These are phyloP conservation scores for Heimioporus sp. DNA, from an alignment of 768 basidiomycete species.

Conservation along the genomic window DNA sequence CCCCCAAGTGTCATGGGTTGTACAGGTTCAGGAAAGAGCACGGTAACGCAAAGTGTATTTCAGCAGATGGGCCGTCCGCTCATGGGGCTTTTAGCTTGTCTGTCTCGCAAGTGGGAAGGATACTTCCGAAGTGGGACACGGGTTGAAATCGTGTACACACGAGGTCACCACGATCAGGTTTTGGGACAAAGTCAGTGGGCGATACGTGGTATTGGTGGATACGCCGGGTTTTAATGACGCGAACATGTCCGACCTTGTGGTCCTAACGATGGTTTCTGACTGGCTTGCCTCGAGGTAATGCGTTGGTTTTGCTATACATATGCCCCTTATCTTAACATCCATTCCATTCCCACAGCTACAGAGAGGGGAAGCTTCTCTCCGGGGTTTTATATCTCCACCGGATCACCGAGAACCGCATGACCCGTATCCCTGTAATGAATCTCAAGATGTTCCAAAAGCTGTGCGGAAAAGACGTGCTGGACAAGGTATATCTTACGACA, in stretches of 20 bases:
- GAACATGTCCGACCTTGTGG: constrained; percentile 8
- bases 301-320: not conserved
- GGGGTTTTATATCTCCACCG: constrained; percentile 40
- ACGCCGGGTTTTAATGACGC: constrained; percentile 25
- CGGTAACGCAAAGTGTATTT: not conserved
- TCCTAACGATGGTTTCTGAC: constrained; percentile 12
- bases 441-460: constrained; percentile 31
- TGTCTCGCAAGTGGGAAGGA: not conserved
- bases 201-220: constrained; percentile 20
- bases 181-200: not conserved
- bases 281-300: constrained; percentile 15
- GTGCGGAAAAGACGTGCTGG: constrained; percentile 27
- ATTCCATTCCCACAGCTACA: constrained; percentile 2
- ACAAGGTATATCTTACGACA: constrained; percentile 34
- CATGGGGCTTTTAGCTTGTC: constrained; percentile 8
- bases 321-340: not conserved
- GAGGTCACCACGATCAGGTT: constrained; percentile 6
- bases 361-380: constrained; percentile 16
- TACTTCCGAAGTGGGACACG: constrained; percentile 1
- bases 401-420: constrained; percentile 38
- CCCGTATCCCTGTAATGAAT: constrained; percentile 32
- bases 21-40: constrained; percentile 14
- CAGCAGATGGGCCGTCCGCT: not conserved
- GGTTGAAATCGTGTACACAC: constrained; percentile 8
- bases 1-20: constrained; percentile 18